A percentile compares a stretch with the other conserved stretches of the same genome.
These are phyloP conservation scores for Epichloe scottii DNA, from an alignment of 2,329 filamentous ascomycete species.

Conservation along the genomic window DNA sequence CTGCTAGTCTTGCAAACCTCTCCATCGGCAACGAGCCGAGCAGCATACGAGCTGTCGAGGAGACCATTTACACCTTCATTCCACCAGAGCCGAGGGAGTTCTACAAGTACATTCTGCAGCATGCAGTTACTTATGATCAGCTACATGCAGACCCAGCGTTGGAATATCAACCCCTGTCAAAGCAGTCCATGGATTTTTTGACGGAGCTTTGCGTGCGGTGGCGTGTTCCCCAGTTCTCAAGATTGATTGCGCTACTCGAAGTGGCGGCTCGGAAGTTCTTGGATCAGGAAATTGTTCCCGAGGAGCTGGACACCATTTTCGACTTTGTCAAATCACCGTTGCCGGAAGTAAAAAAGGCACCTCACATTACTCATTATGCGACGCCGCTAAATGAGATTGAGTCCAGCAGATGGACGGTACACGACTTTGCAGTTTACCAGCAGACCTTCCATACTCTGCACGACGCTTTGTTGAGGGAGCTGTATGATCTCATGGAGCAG, in stretches of 20 bases:
- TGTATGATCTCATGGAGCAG: slow-evolving; percentile 77
- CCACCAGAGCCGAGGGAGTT: slow-evolving; percentile 71
- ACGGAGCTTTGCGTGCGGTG: slow-evolving; percentile 78
- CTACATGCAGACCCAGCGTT: slow-evolving; percentile 40
- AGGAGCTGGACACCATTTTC: slow-evolving; percentile 75
- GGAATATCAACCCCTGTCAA: slow-evolving; percentile 49
- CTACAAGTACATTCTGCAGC: slow-evolving; percentile 71
- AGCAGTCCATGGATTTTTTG: slow-evolving; percentile 68
- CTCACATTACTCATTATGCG: slow-evolving; percentile 39
- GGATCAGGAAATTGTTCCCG: slow-evolving; percentile 67
- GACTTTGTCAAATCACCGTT: slow-evolving; percentile 65
- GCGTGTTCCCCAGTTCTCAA: slow-evolving; percentile 75
- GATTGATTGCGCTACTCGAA: slow-evolving; percentile 72
- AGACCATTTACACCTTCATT: slow-evolving; percentile 74
- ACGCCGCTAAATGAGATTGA: slow-evolving; percentile 43
- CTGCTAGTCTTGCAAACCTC: slow-evolving; percentile 54
- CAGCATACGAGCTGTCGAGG: slow-evolving; percentile 42
- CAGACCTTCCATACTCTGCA: slow-evolving; percentile 63
- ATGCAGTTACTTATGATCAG: slow-evolving; percentile 56
- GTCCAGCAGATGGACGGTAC: slow-evolving; percentile 51
- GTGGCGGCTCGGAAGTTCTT: slow-evolving; percentile 75
- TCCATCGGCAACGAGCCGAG: slow-evolving; percentile 44
- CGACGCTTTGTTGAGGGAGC: slow-evolving; percentile 71
- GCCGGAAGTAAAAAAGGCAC: slow-evolving; percentile 51
- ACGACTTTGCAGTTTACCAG: slow-evolving; percentile 60